Base-by-base conservation (phyloP, 1,284 basidiomycete species). In the Austroboletus niveus region DNA sequence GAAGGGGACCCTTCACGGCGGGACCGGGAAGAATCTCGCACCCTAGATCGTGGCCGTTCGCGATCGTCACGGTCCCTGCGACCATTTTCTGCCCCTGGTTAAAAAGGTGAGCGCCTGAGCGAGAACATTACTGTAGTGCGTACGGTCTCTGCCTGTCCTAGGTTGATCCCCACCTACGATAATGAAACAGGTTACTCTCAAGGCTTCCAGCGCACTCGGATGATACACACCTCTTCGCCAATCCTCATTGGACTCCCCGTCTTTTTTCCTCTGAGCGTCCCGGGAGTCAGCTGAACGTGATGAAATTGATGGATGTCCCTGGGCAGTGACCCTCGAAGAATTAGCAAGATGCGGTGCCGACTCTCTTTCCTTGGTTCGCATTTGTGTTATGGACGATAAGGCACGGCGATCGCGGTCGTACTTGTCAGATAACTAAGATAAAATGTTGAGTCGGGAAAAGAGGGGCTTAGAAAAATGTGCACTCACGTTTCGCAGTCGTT, bases 361-460 rank as follows among this genome's bases (percentile, higher is more conserved):
- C 54, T 90, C 88, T 61, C 87, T 77, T 57, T 90, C 87, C 64
- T 88, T 86, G 52, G 70, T 75, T 45, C 86, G 76, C 47, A 81
- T 62, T 50, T 72, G 64, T 38, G 68, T 61, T 32, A 74, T 58
- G 65, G 73, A 64, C 61, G 80, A 68, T 52, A 81, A 71, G 40
- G 79, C 80, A 42, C 87, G 77, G 36, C 87, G 84, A 62, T 92
- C 89, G 41, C 90, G 84, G 71, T 92, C 88, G 64, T 86, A 91
- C 68, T 89, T 90, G 69, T 91, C 89, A 22, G 89, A 91, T 22
- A 91, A 75, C 88, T 92, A 55, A 5, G 52, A 48, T 15, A 32
- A 35, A 39, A n/a, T 8, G 27, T 46, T 65, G 24, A 62, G 45
- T 45, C 27, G 15, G 10, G 11, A 20, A 36, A 11, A 49, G 53